A percentile compares a stretch with the other conserved stretches of the same genome.
phyloP scores from a whole-genome alignment of 495 filamentous ascomycete species.

The Podospora pseudocomata region DNA sequence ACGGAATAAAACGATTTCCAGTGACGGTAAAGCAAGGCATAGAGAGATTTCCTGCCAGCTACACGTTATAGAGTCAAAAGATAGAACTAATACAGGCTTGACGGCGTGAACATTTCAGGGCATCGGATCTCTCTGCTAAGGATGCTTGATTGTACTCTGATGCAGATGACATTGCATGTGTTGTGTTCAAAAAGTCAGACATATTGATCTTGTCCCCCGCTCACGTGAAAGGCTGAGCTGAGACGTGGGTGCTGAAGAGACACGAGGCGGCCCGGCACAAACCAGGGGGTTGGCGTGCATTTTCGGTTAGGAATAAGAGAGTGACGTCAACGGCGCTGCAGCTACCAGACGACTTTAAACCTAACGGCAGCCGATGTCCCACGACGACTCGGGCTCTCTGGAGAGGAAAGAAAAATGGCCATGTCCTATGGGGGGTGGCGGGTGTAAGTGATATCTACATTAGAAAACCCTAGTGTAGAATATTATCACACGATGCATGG shows the following conservation, averaged over 20 bases:
- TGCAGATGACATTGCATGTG: neutral
- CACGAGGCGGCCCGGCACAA: neutral
- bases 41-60: slow-evolving; percentile 2
- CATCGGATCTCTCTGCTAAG: neutral
- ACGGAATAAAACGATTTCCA: neutral
- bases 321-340: slow-evolving; percentile 22
- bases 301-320: neutral
- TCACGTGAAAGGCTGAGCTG: neutral
- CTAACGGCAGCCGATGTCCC: neutral
- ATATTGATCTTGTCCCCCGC: neutral
- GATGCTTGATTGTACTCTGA: neutral
- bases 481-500: neutral
- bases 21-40: slow-evolving; percentile 1
- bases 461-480: neutral
- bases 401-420: neutral
- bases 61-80: slow-evolving; percentile 9
- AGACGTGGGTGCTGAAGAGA: neutral
- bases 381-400: neutral
- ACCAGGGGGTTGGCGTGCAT: neutral
- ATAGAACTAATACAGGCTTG: slow-evolving; percentile 18
- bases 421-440: neutral
- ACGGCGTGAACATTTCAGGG: neutral
- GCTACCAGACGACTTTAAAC: neutral
- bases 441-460: neutral
- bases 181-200: neutral